Base-by-base conservation (phyloP, 2,329 filamentous ascomycete genomes). In the Trichoderma atrobrunneum region DNA sequence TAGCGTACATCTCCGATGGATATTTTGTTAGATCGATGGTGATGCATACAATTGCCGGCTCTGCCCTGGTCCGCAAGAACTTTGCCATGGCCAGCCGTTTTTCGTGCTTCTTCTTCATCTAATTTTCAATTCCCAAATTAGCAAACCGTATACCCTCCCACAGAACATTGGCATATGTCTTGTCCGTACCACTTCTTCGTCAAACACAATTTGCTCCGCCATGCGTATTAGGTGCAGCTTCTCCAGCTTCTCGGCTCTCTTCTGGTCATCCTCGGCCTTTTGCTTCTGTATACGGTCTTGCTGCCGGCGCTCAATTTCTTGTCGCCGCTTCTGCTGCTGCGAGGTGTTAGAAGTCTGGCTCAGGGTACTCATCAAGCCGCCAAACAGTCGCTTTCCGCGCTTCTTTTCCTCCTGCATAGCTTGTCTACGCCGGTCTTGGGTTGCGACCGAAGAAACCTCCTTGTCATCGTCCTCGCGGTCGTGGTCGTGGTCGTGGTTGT, bases 301-400 rank as follows among this genome's bases (percentile, higher is more conserved):
- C 81, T 95, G 93, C 76, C 91, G 91, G 81, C 89, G 91, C 83
- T 96, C 94, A 80, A 95, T 94, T 80, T 95, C 94, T 74, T 88
- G 88, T 72, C 93, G 90, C 77, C 89, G 90, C 82, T 88, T 91
- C 82, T 92, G 90, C 84, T 86, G 90, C 84, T 86, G 88, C 75
- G 83, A 86, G 84, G 79, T 86, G 76, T 85, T 88, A 78, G 87
- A 87, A 77, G 88, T 91, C 82, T 95, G 92, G 81, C 91, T 94
- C 73, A 97, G 86, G 48, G 92, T 93, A 80, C 87, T 93, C 73
- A 96, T 85, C 71, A 97, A 83, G 43, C 91, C 93, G 73, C 95
- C 95, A 79, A 98, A 98, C 73, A 98, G 86, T 68, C 95, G 89
- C 81, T 93, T 92, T 26, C 93, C 93, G 48, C 95, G 91, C 79